phyloP scores from a whole-genome alignment of 2,329 filamentous ascomycete species.

The Trichoderma sp. region DNA sequence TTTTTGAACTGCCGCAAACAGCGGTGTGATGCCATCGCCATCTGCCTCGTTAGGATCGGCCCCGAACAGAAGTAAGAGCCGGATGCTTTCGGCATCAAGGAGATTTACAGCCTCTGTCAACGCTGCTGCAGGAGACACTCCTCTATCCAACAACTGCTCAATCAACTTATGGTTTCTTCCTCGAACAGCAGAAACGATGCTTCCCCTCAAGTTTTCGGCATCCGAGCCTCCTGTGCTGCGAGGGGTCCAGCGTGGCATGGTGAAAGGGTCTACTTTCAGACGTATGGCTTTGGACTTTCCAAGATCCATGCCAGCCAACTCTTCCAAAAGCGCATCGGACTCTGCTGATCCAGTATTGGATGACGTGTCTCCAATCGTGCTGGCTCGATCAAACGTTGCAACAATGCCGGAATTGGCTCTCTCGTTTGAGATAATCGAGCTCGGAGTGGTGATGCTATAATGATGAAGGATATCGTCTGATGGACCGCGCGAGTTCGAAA shows the following conservation, averaged over 20 bases:
- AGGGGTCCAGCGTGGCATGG: constrained; percentile 55
- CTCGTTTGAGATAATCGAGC: constrained; percentile 1
- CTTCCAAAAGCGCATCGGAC: constrained; percentile 16
- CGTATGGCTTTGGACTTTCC: constrained; percentile 28
- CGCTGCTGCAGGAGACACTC: constrained; percentile 53
- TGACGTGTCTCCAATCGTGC: constrained; percentile 16
- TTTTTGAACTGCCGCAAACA: constrained; percentile 53
- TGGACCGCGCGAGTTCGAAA: not conserved
- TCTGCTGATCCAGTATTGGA: constrained; percentile 7
- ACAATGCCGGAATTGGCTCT: not conserved
- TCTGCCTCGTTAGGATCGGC: constrained; percentile 58
- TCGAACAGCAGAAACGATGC: constrained; percentile 57
- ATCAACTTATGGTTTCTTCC: constrained; percentile 58
- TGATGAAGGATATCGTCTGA: constrained; percentile 10
- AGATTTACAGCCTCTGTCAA: constrained; percentile 56
- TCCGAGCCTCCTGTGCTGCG: constrained; percentile 10
- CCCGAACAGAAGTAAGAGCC: constrained; percentile 58
- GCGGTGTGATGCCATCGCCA: constrained; percentile 51
- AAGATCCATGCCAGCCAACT: constrained; percentile 10
- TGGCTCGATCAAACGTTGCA: constrained; percentile 4
- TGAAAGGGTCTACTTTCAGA: constrained; percentile 51
- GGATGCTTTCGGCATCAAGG: constrained; percentile 55
- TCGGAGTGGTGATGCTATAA: constrained; percentile 10
- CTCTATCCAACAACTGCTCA: constrained; percentile 60
- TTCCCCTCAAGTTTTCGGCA: constrained; percentile 34